Conservation (phyloP, 2,329 filamentous ascomycete species). For the Acrocalymma vagum region DNA sequence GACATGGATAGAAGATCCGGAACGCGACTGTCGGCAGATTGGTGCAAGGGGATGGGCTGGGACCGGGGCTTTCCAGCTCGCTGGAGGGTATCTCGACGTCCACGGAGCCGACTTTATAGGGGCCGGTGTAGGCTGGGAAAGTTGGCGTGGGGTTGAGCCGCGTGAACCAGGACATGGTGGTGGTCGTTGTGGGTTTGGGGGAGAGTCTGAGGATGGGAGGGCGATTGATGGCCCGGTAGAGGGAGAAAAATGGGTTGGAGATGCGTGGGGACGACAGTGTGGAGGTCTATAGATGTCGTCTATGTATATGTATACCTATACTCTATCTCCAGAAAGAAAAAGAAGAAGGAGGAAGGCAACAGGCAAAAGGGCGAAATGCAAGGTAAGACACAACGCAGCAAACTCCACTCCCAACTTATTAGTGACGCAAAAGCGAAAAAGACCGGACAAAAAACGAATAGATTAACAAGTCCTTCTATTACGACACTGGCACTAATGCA, state of each 20-base stretch:
- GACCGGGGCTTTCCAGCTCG: slow-evolving; percentile 57
- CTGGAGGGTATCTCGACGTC: slow-evolving; percentile 80
- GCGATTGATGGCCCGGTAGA: slow-evolving; percentile 9
- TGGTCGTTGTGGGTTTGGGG: slow-evolving; percentile 13
- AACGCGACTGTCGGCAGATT: slow-evolving; percentile 77
- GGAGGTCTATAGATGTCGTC: too few species aligned
- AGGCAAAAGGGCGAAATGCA: slow-evolving; percentile 3
- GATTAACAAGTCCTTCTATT: slow-evolving; percentile 14
- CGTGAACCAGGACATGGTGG: slow-evolving; percentile 51
- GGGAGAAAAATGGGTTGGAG: slow-evolving; percentile 26
- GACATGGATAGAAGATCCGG: slow-evolving; percentile 78
- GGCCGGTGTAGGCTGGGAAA: slow-evolving; percentile 79
- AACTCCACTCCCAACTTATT: slow-evolving; percentile 1
- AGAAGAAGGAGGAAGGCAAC: slow-evolving; percentile 1
- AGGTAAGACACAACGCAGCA: slow-evolving; percentile 10
- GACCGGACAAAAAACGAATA: too few species aligned
- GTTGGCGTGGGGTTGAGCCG: slow-evolving; percentile 72
- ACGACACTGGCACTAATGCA: slow-evolving; percentile 35
- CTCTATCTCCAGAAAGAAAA: slow-evolving; percentile 2
- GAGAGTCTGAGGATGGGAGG: slow-evolving; percentile 18
- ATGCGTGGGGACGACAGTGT: slow-evolving; percentile 40
- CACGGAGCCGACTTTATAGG: slow-evolving; percentile 79
- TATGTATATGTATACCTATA: too few species aligned
- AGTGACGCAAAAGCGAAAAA: slow-evolving; percentile 34
- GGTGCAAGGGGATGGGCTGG: slow-evolving; percentile 58